Evolutionary conservation across 192 early-diverging fungal species (phyloP).

Genomic region (Glomus cerebriforme): DNA sequence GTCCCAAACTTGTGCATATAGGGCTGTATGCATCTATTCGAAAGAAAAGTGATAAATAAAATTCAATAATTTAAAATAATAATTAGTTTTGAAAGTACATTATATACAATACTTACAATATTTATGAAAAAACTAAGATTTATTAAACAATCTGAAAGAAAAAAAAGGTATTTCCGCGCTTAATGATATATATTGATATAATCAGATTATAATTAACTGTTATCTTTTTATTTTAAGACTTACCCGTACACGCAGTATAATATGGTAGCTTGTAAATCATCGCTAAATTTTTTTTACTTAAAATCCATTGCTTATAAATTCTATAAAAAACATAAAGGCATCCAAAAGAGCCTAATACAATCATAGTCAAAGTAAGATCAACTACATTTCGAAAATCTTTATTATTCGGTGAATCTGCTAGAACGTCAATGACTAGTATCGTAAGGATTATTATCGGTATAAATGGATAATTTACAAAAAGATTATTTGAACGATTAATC

Average conservation of each 20-base stretch:
- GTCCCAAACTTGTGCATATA: not conserved
- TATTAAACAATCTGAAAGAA: not conserved
- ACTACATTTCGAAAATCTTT: not conserved
- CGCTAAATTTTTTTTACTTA: not conserved
- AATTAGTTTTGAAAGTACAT: not conserved
- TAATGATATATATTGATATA: not conserved
- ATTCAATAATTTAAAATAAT: not conserved
- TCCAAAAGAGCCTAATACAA: not conserved
- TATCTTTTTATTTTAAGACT: no score
- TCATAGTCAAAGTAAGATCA: not conserved
- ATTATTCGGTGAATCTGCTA: not conserved
- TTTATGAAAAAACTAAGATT: not conserved
- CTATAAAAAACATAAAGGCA: constrained; percentile 9
- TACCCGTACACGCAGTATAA: constrained; percentile 14
- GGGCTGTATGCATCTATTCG: not conserved
- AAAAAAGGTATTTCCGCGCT: not conserved
- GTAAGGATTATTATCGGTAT: not conserved
- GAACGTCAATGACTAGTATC: not conserved
- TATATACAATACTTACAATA: not conserved
- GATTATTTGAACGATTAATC: no score
- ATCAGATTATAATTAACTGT: not conserved
- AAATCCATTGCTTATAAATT: not conserved
- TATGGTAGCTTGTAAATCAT: constrained; percentile 7
- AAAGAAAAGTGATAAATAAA: not conserved
- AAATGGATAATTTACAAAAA: no score